Evolutionary conservation across 2,329 filamentous ascomycete genomes (phyloP).

Genomic region (Fusarium pseudonygamai): DNA sequence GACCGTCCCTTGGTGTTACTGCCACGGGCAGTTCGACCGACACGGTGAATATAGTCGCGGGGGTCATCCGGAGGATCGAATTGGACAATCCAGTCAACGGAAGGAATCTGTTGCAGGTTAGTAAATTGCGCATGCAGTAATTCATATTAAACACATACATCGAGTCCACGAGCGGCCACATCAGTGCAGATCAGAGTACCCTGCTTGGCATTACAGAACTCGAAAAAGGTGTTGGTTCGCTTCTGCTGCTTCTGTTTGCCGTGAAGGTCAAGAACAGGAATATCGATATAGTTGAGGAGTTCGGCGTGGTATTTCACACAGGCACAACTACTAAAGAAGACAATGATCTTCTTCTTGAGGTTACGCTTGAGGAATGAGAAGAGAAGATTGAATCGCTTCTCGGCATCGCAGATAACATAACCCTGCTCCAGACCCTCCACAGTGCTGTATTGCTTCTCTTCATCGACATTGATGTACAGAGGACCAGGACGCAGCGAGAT

Average conservation of each 20-base stretch:
- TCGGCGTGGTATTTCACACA: conserved; percentile 97
- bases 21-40: conserved; percentile 92
- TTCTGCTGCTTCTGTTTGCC: conserved; percentile 99
- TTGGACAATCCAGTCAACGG: conserved; percentile 96
- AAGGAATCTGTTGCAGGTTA: conserved; percentile 71
- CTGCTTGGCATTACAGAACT: conserved; percentile 80
- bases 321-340: conserved; percentile 93
- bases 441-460: conserved; percentile 87
- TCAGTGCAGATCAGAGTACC: conserved; percentile 96
- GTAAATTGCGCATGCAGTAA: not conserved
- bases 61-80: conserved; percentile 95
- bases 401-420: conserved; percentile 91
- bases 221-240: conserved; percentile 98
- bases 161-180: conserved; percentile 91
- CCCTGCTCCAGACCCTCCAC: conserved; percentile 95
- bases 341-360: conserved; percentile 95
- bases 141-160: conserved; percentile 62
- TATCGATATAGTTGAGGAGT: conserved; percentile 96
- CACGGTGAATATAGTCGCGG: conserved; percentile 92
- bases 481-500: conserved; percentile 93
- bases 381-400: conserved; percentile 91
- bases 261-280: conserved; percentile 86
- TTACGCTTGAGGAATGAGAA: conserved; percentile 94
- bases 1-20: conserved; percentile 84
- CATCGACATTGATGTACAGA: conserved; percentile 96